These are phyloP conservation scores for Artemisia tridentata DNA, from an alignment of 129 eudicot genomes.

Conservation along the genomic window DNA sequence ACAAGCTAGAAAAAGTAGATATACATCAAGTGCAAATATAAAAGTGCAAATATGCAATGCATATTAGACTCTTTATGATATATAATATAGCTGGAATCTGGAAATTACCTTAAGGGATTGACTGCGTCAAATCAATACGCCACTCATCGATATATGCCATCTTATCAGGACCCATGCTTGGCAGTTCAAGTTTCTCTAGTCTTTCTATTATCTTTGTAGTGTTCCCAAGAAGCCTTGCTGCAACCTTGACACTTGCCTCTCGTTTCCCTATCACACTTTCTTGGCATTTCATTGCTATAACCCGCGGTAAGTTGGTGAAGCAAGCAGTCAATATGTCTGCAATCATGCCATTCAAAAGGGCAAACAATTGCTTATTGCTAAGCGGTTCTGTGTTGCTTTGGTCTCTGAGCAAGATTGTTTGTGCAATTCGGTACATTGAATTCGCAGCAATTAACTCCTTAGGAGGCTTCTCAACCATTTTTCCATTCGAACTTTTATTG, in stretches of 20 bases:
- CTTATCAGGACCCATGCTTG: background rate
- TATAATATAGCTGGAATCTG: too few species aligned
- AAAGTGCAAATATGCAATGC: too few species aligned
- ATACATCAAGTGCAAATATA: background rate
- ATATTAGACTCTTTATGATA: too few species aligned
- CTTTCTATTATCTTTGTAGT: background rate
- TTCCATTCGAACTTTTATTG: background rate
- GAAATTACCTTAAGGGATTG: background rate
- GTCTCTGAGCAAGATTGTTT: too few species aligned
- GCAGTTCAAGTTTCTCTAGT: background rate
- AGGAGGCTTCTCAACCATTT: background rate
- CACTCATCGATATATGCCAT: background rate
- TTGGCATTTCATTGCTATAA: background rate
- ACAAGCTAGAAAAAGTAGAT: background rate
- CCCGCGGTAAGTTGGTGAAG: background rate
- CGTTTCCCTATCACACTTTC: background rate
- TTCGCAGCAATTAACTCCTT: background rate
- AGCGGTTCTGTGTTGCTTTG: too few species aligned
- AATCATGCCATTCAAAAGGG: too few species aligned
- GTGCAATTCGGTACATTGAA: too few species aligned
- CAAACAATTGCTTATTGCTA: too few species aligned
- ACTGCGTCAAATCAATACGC: background rate
- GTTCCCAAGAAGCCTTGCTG: background rate
- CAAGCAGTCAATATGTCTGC: too few species aligned
- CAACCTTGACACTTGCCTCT: background rate